Percentiles rank a stretch among this genome's conserved stretches.
These are phyloP conservation scores for Ophiostoma angusticollis DNA, from an alignment of 2,329 filamentous ascomycete species.

Conservation along the genomic window DNA sequence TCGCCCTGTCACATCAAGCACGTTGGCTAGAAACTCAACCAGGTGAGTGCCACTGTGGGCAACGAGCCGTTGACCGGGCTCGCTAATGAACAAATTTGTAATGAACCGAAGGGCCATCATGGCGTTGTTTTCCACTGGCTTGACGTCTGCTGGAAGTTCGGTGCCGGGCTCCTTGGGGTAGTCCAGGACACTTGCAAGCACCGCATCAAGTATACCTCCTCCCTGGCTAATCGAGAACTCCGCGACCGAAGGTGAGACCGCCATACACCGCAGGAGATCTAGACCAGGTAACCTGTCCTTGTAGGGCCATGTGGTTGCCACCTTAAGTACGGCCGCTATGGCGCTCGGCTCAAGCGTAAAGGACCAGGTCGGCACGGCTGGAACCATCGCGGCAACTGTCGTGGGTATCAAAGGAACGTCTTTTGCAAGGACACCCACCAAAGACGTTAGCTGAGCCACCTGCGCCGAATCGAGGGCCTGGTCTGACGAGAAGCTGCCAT, in stretches of 20 bases:
- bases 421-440: slow-evolving; percentile 51
- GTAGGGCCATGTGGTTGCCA: slow-evolving; percentile 69
- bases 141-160: slow-evolving; percentile 34
- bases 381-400: slow-evolving; percentile 26
- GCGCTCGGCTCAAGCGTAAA: slow-evolving; percentile 25
- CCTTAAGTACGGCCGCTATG: slow-evolving; percentile 53
- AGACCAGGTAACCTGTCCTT: slow-evolving; percentile 70
- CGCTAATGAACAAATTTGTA: slow-evolving; percentile 70
- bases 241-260: slow-evolving; percentile 55
- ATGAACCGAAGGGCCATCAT: slow-evolving; percentile 79
- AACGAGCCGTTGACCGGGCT: slow-evolving; percentile 54
- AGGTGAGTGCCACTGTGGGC: slow-evolving; percentile 46
- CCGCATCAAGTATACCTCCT: slow-evolving; percentile 46
- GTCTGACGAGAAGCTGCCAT: slow-evolving; percentile 2
- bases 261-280: slow-evolving; percentile 75
- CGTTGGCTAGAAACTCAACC: slow-evolving; percentile 48
- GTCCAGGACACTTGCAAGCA: slow-evolving; percentile 21
- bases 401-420: slow-evolving; percentile 6
- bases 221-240: slow-evolving; percentile 39
- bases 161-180: slow-evolving; percentile 20
- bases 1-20: slow-evolving; percentile 42
- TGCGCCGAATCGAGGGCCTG: slow-evolving; percentile 56
- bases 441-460: slow-evolving; percentile 39
- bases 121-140: slow-evolving; percentile 61
- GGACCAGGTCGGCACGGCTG: slow-evolving; percentile 13